Evolutionary conservation across 495 filamentous ascomycete species (phyloP), one percentile per base, ranked within the genome.

Genomic region (Penicillium robsamsonii): DNA sequence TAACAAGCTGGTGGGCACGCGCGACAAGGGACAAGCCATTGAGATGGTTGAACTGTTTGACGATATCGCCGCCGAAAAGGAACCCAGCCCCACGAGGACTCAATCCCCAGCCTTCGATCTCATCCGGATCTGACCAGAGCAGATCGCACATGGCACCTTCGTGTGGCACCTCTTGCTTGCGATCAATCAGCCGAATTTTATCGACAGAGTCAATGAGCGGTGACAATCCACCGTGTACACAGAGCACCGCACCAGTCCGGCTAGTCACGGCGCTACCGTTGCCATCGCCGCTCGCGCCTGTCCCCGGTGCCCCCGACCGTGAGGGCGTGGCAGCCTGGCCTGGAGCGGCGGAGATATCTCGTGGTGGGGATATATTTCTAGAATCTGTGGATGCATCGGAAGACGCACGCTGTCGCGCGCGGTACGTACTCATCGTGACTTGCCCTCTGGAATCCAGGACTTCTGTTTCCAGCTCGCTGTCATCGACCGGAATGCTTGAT

Each of bases 91-190:
- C 94, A 40, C 94, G 90, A 0, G 94, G 94, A 18, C 90, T 96
- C 12, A 97, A 74, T 1, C 94, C 94, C 94, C 94, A 98, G 44
- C 93, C 94, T 68, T 97, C 93, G 62, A 98, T 97, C 61, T 97
- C 94, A 70, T 98, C 94, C 1, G 94, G 94, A 72, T 98, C 94
- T 5, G 90, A 96, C 94, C 94, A 98, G 13, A 98, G 80, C 5
- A 98, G 78, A 74, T 98, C 94, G 70, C 94, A 98, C 94, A 98
- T 98, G 61, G 94, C 91, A 50, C 94, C 94, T 77, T 98, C 94
- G 71, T 98, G 94, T 0, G 94, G 94, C 3, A 98, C 94, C 72
- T 98, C 94, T 73, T 98, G 94, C 72, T 97, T 98, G 42, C 94
- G 85, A 72, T 98, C 94, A 25, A 98, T 81, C 15, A 97, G 78